Evolutionary conservation across 345 rosid species (phyloP).

Genomic region (Salix purpurea): DNA sequence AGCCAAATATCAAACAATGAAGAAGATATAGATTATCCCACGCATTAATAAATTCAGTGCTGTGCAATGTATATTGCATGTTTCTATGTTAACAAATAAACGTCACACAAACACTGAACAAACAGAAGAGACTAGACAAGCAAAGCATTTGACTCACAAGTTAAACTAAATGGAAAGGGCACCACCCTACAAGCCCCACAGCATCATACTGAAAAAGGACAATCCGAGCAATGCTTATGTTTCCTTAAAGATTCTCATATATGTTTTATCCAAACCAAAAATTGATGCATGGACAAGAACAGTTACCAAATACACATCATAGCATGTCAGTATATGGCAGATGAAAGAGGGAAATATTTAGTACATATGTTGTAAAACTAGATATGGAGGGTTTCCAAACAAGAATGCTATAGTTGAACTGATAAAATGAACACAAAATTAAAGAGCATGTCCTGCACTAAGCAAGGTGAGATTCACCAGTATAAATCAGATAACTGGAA

Average conservation of each 20-base stretch:
- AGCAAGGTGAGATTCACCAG: background rate
- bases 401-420: background rate
- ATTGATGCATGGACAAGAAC: background rate
- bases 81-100: background rate
- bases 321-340: background rate
- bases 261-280: background rate
- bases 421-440: background rate
- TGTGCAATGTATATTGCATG: background rate
- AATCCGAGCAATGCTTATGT: background rate
- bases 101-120: background rate
- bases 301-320: background rate
- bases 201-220: background rate
- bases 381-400: background rate
- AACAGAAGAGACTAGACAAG: background rate
- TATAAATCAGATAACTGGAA: background rate
- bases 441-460: background rate
- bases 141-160: background rate
- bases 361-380: background rate
- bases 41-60: background rate
- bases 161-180: background rate
- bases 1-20: background rate
- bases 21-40: background rate
- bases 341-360: background rate
- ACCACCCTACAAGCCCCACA: background rate
- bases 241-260: background rate